Percentiles rank a stretch among this genome's conserved stretches.
phyloP scores from a whole-genome alignment of 345 rosid genomes.

The Corchorus capsularis region DNA sequence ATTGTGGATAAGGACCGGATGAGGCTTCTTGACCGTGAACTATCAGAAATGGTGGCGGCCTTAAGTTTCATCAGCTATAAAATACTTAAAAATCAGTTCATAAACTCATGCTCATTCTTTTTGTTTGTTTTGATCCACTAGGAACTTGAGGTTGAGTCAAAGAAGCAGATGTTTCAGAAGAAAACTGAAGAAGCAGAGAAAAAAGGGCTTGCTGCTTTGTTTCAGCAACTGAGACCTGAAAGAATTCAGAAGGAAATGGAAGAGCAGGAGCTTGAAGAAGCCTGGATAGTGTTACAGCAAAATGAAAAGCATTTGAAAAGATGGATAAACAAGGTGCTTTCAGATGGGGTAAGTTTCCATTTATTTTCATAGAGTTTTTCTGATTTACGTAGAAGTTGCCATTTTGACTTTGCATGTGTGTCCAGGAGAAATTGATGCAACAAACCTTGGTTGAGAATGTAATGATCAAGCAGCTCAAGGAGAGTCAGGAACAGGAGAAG shows the following conservation, averaged over 20 bases:
- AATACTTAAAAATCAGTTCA: background rate
- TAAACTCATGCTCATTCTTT: background rate
- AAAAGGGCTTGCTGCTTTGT: conserved; percentile 81
- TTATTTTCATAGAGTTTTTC: background rate
- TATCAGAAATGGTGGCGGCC: conserved; percentile 60
- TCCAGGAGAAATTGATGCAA: conserved; percentile 85
- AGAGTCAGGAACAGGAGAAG: conserved; percentile 96
- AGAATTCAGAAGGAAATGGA: conserved; percentile 84
- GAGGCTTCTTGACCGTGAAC: conserved; percentile 91
- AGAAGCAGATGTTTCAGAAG: conserved; percentile 76
- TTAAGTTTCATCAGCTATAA: background rate
- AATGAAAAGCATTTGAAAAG: conserved; percentile 71
- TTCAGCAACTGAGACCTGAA: conserved; percentile 70
- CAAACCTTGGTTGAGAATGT: conserved; percentile 76
- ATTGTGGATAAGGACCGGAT: conserved; percentile 88
- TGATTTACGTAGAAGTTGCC: background rate
- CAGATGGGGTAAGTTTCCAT: conserved; percentile 74
- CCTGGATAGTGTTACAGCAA: conserved; percentile 76
- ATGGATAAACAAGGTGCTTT: conserved; percentile 69
- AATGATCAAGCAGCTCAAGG: conserved; percentile 80
- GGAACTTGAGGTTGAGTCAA: conserved; percentile 94
- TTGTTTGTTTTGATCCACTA: conserved; percentile 25
- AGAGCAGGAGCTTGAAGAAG: conserved; percentile 89
- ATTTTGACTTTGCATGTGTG: conserved; percentile 19
- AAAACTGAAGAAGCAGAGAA: conserved; percentile 92